These are phyloP conservation scores for Sanguinoderma infundibulare DNA, from an alignment of 1,284 basidiomycete genomes.

Conservation along the genomic window DNA sequence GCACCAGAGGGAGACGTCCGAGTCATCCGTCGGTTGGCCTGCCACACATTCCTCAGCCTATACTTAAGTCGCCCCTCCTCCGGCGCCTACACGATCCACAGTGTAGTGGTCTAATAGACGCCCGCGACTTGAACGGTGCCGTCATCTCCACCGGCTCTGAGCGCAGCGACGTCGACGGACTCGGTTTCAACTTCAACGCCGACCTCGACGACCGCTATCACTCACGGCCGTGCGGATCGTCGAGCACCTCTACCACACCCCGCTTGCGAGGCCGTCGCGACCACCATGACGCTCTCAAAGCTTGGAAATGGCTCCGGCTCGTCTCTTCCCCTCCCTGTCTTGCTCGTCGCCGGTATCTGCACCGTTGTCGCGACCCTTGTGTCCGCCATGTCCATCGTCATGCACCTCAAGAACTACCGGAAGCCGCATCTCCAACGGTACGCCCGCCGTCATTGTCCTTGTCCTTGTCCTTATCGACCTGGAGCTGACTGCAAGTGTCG, in stretches of 20 bases:
- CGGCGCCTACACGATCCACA: no score
- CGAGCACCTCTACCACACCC: background rate
- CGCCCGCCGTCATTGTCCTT: conserved; percentile 19
- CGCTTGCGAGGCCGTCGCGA: no score
- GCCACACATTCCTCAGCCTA: no score
- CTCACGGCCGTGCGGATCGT: background rate
- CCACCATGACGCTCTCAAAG: background rate
- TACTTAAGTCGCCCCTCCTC: no score
- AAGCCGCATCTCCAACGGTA: conserved; percentile 84
- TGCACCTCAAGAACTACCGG: conserved; percentile 91
- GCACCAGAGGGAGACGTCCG: no score
- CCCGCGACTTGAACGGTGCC: no score
- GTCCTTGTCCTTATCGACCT: no score
- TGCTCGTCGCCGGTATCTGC: conserved; percentile 64
- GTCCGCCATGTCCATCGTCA: conserved; percentile 82
- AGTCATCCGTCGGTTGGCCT: no score
- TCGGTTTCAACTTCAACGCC: background rate
- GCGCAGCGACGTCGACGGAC: conserved; percentile 1
- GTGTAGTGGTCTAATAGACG: no score
- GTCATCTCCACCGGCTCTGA: background rate
- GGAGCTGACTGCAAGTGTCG: background rate
- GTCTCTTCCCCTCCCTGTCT: conserved; percentile 52
- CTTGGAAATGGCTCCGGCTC: conserved; percentile 46
- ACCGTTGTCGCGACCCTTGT: conserved; percentile 78
- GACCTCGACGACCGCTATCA: background rate